Evolutionary conservation across 202 grass and related monocot species (phyloP), one percentile per base, ranked within the genome.

Genomic region (Panicum virgatum): DNA sequence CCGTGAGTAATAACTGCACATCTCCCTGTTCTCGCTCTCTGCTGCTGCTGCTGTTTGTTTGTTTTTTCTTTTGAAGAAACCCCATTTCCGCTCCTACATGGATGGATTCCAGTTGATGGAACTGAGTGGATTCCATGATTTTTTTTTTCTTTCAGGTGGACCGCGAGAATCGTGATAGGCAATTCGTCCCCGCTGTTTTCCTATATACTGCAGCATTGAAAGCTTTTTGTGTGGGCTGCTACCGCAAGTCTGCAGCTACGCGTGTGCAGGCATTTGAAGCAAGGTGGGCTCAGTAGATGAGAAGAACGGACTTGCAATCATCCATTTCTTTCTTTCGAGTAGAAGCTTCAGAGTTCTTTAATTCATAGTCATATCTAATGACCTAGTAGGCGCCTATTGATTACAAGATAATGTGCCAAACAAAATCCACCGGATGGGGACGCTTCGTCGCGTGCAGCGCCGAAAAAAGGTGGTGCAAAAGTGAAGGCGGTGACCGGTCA

Each of bases 371-470:
- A 67, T 30, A 50, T 50, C 11, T 29, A 86, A 58, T 23, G 43
- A 23, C 12, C 12, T 26, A 16, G 32, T 46, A 26, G 7, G 19
- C 43, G 9, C 71, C 62, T 42, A 51, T 12, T 6, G 44, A 38
- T 22, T 23, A 26, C 9, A 18, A 44, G 10, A 69, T 57, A 45
- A 18, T 29, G 42, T 12, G 47, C 16, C 20, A 42, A 65, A 38
- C 45, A 23, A 38, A 66, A 83, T 78, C 66, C 6, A 30, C 12
- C 7, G 64, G 59, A 88, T 42, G 0, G 67, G 14, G 80, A 83
- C 74, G 16, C 74, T 78, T 58, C 5, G 51, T 77, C 20, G 20
- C 23, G 43, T 53, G 18, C 50, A 20, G 7, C 26, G 25, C 47
- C 16, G 37, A 14, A 43, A 2, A 44, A 25, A 25, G 10, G 15